A percentile compares a stretch with the other conserved stretches of the same genome.
Conservation (phyloP, 768 basidiomycete species). For the Krasilnikovozyma curviuscula region DNA sequence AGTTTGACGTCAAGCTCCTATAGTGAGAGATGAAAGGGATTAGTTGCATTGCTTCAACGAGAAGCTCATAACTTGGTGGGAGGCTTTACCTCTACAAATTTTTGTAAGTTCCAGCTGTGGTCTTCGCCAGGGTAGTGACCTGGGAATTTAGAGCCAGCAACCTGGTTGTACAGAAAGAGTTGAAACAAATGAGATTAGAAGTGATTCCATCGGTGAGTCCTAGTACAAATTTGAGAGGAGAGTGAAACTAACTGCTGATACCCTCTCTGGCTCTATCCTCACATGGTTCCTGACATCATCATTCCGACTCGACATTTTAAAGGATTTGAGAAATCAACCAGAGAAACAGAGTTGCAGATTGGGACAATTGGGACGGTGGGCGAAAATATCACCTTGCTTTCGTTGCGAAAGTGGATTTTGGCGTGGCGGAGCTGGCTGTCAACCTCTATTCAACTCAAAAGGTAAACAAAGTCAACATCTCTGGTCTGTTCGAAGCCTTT, state of each 20-base stretch:
- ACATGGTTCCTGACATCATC: constrained; percentile 8
- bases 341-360: too few species aligned
- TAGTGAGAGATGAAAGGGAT: background rate
- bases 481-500: too few species aligned
- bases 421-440: too few species aligned
- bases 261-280: constrained; percentile 8
- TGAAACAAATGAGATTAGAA: background rate
- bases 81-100: constrained; percentile 51
- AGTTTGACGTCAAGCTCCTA: constrained; percentile 57
- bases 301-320: too few species aligned
- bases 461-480: too few species aligned
- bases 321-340: too few species aligned
- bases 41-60: background rate
- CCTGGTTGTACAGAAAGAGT: constrained; percentile 27
- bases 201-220: too few species aligned
- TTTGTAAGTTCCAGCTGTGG: constrained; percentile 57
- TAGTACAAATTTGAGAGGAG: background rate
- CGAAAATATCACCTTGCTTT: too few species aligned
- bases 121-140: constrained; percentile 73
- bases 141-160: constrained; percentile 77
- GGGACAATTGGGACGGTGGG: too few species aligned
- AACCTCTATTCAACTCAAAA: too few species aligned
- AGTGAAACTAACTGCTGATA: constrained; percentile 2
- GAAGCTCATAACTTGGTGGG: background rate
- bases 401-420: too few species aligned